Evolutionary conservation across 2,329 filamentous ascomycete genomes (phyloP), one percentile per base, ranked within the genome.

Genomic region (Xylariales sp.): DNA sequence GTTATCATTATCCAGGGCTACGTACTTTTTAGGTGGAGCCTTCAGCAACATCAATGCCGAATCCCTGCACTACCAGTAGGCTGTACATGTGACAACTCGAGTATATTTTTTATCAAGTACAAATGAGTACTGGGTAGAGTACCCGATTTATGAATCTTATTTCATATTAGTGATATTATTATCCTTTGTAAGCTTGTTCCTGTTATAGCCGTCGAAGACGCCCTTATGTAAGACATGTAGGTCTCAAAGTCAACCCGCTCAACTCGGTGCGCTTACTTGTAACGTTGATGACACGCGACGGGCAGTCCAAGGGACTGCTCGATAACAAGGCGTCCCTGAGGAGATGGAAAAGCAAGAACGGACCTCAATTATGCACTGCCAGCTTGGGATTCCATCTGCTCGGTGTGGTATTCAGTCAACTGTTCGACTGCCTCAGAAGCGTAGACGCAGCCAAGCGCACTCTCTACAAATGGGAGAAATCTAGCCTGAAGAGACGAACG

Each of bases 261-360:
- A 18, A 31, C 36, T 27, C 31, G 36, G 35, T 38, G 35, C 15
- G 35, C 35, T 27, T 27, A 15, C 4, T 39, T n/a, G 24, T 12
- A 15, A 39, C 36, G 25, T 29, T 31, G 22, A 39, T 7, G 10
- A 39, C 36, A 10, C 36, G 25, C 14, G 27, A 39, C 10, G 36
- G 36, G 11, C 10, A 39, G 4, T 31, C 36, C 5, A 25, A 15
- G 5, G 36, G 16, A 18, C 14, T 20, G 16, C 36, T 31, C 5
- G 22, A 20, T 9, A 39, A 14, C 36, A 29, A 20, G 14, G 25
- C 22, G n/a, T 39, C 22, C 27, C 29, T 40, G 12, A 33, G 36
- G 15, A 44, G 36, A 15, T 32, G 31, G 37, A 44, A 44, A 15
- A 44, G 35, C 14, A 42, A 20, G 31, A 40, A 44, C 14, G 39